Evolutionary conservation across 306 rosid genomes (phyloP).

Genomic region (Prunus campanulata): DNA sequence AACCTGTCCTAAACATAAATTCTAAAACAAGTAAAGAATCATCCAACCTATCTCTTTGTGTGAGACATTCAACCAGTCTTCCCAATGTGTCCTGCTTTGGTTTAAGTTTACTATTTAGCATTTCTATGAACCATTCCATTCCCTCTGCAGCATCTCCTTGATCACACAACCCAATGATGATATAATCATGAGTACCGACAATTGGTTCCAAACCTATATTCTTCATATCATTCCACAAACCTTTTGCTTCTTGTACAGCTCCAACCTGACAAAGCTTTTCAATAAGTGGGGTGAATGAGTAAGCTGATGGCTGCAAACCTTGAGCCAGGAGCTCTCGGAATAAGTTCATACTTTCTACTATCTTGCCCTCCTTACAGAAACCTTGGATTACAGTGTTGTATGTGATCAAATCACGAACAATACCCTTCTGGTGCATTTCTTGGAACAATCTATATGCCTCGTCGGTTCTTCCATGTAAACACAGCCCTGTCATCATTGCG

Average conservation of each 20-base stretch:
- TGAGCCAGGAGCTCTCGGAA: slow-evolving; percentile 37
- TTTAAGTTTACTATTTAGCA: slow-evolving; percentile 46
- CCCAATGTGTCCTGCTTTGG: slow-evolving; percentile 48
- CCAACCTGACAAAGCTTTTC: slow-evolving; percentile 46
- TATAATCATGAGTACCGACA: slow-evolving; percentile 31
- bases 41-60: slow-evolving; percentile 45
- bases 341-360: slow-evolving; percentile 37
- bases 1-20: slow-evolving; percentile 54
- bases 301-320: slow-evolving; percentile 53
- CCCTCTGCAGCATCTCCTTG: slow-evolving; percentile 48
- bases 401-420: slow-evolving; percentile 44
- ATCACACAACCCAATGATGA: slow-evolving; percentile 44
- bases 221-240: slow-evolving; percentile 54
- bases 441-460: slow-evolving; percentile 54
- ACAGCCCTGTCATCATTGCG: slow-evolving; percentile 52
- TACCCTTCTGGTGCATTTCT: slow-evolving; percentile 56
- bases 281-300: slow-evolving; percentile 41
- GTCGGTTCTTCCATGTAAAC: slow-evolving; percentile 43
- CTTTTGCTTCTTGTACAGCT: slow-evolving; percentile 40
- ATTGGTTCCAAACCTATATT: slow-evolving; percentile 43
- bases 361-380: slow-evolving; percentile 46
- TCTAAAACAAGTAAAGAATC: slow-evolving; percentile 60
- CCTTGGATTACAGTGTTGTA: slow-evolving; percentile 55
- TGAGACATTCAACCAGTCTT: slow-evolving; percentile 42
- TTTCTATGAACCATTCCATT: slow-evolving; percentile 51